Base-by-base conservation (phyloP, 2,329 filamentous ascomycete species). In the Calonectria henricotiae region DNA sequence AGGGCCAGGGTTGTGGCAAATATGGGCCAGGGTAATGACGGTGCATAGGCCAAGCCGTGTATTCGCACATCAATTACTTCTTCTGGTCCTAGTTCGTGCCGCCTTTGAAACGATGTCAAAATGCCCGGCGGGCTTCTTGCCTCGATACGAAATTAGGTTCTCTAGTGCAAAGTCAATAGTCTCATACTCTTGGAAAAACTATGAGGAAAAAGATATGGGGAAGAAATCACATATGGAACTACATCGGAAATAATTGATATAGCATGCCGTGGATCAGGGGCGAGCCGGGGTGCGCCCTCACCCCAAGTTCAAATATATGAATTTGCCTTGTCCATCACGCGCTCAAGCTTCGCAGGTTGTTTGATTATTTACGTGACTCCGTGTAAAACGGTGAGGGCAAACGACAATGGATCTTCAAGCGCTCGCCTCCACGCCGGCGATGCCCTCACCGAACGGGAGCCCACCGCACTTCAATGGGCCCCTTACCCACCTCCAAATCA, bases 161-260 rank as follows among this genome's bases (percentile, higher is more conserved):
- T 15, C 51, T 58, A 58, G 51, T 37, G 51, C 51, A 58, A 58
- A 58, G 51, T 58, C 51, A 17, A 58, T 39, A 39, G n/a, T 32
- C 5, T 37, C 5, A 20, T 27, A 8, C 32, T 13, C 13, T 30
- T 2, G 17, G 27, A 49, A n/a, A 25, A 17, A 20, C 2, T 4
- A 37, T 12, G 12, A 13, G 12, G 20, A 7, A 30, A 55, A 8
- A 15, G 46, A 23, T 37, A 55, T 55, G 51, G 51, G n/a, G n/a
- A 55, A 55, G n/a, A 11, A 58, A 27, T 25, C 4, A 39, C 32
- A 17, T 23, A 30, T 37, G n/a, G 15, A 55, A 23, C 15, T 55
- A 5, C 20, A 23, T n/a, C 51, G 20, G 35, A 27, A 15, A 32
- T 11, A 17, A 39, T 39, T 8, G 35, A 58, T 9, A 17, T 2